Evolutionary conservation across 2,329 filamentous ascomycete species (phyloP).

Genomic region (Fusarium sp.): DNA sequence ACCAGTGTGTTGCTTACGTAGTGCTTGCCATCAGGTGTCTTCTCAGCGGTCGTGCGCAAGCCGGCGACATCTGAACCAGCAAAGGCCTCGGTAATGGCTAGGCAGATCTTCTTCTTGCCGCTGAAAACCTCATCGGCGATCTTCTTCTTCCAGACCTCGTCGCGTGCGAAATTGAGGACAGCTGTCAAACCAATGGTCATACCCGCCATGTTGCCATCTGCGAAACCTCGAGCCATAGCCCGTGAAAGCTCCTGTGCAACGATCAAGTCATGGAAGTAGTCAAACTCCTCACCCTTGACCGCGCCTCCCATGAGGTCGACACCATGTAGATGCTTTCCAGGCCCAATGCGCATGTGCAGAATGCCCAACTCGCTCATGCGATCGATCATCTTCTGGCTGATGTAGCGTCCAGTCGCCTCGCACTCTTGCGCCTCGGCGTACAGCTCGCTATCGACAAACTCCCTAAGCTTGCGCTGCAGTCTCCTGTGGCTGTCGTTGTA

Average conservation of each 20-base stretch:
- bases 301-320: constrained; percentile 75
- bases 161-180: constrained; percentile 81
- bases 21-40: constrained; percentile 79
- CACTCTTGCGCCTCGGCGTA: constrained; percentile 81
- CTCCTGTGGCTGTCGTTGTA: constrained; percentile 80
- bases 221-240: constrained; percentile 80
- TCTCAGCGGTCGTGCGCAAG: constrained; percentile 80
- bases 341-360: constrained; percentile 85
- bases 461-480: constrained; percentile 76
- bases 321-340: constrained; percentile 83
- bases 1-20: constrained; percentile 64
- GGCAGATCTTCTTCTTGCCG: constrained; percentile 88
- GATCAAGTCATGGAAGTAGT: constrained; percentile 88
- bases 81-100: constrained; percentile 91
- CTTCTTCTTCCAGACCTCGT: constrained; percentile 73
- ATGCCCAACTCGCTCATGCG: constrained; percentile 80
- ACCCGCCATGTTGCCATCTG: constrained; percentile 88
- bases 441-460: constrained; percentile 79
- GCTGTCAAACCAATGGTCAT: constrained; percentile 87
- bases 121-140: constrained; percentile 79
- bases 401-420: constrained; percentile 79
- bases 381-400: constrained; percentile 79
- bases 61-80: constrained; percentile 84
- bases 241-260: constrained; percentile 79
- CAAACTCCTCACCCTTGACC: constrained; percentile 82